Evolutionary conservation across 257 asterid genomes (phyloP).

Genomic region (Apocynum venetum): DNA sequence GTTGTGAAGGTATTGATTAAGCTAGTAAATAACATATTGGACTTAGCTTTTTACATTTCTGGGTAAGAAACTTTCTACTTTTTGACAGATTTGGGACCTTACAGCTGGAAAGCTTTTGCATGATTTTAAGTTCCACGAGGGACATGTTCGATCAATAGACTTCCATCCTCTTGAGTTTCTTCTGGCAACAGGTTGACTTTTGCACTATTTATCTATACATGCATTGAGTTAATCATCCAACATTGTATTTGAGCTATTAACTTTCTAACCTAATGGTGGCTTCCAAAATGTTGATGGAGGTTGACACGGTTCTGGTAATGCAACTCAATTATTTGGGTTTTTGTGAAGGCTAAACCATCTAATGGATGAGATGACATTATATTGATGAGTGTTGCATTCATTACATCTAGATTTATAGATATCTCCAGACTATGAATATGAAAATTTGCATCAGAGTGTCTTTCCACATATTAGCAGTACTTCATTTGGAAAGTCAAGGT

Average conservation of each 20-base stretch:
- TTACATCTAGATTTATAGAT: background rate
- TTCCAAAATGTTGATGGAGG: background rate
- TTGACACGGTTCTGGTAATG: background rate
- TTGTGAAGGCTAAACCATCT: background rate
- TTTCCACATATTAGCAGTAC: background rate
- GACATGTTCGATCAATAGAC: slow-evolving; percentile 85
- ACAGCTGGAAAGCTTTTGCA: slow-evolving; percentile 99
- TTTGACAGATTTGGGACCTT: slow-evolving; percentile 90
- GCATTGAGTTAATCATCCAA: background rate
- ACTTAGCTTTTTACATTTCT: slow-evolving; percentile 8
- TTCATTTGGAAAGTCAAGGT: background rate
- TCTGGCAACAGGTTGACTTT: slow-evolving; percentile 80
- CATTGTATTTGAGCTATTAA: background rate
- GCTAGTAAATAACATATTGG: slow-evolving; percentile 9
- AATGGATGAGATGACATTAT: background rate
- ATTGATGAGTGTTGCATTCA: background rate
- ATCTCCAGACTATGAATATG: background rate
- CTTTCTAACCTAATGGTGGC: background rate
- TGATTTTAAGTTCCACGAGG: slow-evolving; percentile 91
- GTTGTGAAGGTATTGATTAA: slow-evolving; percentile 69
- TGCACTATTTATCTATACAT: background rate
- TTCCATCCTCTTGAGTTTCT: slow-evolving; percentile 98
- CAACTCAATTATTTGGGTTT: background rate
- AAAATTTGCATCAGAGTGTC: background rate
- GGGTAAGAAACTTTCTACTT: slow-evolving; percentile 22